These are phyloP conservation scores for Kwoniella sp. DNA, from an alignment of 768 basidiomycete species.

Conservation along the genomic window DNA sequence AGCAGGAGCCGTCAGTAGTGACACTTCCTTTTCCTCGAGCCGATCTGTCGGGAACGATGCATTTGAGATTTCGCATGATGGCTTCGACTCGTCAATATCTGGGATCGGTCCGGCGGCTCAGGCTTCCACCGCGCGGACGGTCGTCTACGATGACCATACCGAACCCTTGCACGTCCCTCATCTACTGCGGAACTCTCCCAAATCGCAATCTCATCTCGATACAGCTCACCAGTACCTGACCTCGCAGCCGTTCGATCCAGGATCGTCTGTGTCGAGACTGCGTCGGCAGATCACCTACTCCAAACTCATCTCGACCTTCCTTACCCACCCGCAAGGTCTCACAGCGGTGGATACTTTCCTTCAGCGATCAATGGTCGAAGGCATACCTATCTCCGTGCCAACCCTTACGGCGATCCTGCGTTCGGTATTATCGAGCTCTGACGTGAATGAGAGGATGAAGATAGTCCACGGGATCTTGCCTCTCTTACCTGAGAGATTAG, in stretches of 20 bases:
- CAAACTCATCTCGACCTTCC: conserved; percentile 13
- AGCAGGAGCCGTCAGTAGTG: too few relatives aligned
- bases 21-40: too few relatives aligned
- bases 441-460: neutral
- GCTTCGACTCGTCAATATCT: too few relatives aligned
- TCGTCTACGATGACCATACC: neutral
- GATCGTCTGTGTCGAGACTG: neutral
- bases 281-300: conserved; percentile 25
- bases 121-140: neutral
- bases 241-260: neutral
- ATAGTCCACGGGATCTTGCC: conserved; percentile 20
- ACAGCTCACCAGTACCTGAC: conserved; percentile 13
- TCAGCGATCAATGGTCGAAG: conserved; percentile 8
- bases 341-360: conserved; percentile 9
- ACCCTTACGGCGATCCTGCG: conserved; percentile 18
- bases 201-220: conserved; percentile 7
- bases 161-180: neutral
- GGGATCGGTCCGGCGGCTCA: too few relatives aligned
- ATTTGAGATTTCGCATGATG: too few relatives aligned
- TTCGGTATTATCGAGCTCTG: conserved; percentile 3
- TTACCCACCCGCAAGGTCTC: conserved; percentile 15
- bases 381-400: conserved; percentile 14
- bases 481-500: conserved; percentile 20
- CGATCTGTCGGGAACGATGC: too few relatives aligned
- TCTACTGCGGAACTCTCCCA: conserved; percentile 2